Evolutionary conservation across 2,329 filamentous ascomycete species (phyloP).

Genomic region (Uncinocarpus reesii): DNA sequence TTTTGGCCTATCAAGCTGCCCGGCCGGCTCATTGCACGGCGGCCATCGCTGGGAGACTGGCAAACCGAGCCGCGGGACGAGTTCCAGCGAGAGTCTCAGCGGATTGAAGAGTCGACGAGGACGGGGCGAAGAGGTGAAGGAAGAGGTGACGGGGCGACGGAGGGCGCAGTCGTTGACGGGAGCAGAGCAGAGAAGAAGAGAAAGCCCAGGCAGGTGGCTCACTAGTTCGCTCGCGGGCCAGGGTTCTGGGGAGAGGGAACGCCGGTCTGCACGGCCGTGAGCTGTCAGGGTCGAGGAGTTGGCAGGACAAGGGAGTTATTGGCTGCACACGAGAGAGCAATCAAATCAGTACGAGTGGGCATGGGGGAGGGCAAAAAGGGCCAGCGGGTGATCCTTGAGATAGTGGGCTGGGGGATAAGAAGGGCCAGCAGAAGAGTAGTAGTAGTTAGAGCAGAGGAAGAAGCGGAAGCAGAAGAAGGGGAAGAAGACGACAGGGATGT

Average conservation of each 20-base stretch:
- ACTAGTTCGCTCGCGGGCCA: neutral
- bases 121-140: neutral
- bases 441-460: neutral
- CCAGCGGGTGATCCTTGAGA: neutral
- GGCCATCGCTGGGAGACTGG: neutral
- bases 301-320: slow-evolving; percentile 3
- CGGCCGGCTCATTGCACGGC: neutral
- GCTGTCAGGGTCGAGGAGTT: neutral
- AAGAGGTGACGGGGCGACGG: neutral
- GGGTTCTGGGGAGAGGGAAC: slow-evolving; percentile 1
- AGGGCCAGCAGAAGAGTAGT: neutral
- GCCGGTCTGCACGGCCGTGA: slow-evolving; percentile 3
- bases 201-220: neutral
- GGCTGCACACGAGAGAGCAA: neutral
- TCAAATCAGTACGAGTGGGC: neutral
- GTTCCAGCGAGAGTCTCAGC: too few relatives aligned
- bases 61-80: too few relatives aligned
- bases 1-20: slow-evolving; percentile 7
- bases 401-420: too few relatives aligned
- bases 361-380: neutral
- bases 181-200: neutral
- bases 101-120: neutral
- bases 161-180: too few relatives aligned
- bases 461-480: neutral
- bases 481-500: neutral